Conservation (phyloP, 257 asterid genomes). For the Penstemon davidsonii region DNA sequence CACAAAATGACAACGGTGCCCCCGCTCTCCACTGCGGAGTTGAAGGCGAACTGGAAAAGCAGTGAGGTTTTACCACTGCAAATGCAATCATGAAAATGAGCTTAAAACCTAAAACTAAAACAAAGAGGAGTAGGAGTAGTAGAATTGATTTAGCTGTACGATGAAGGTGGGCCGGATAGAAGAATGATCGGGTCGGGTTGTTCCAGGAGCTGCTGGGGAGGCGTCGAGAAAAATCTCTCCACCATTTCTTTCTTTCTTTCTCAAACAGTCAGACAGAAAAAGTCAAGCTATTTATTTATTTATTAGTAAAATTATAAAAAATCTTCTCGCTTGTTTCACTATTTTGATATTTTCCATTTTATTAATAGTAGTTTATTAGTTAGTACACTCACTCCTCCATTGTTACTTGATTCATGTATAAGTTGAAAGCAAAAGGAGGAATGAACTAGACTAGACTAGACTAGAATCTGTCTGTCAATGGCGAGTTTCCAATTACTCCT, state of each 20-base stretch:
- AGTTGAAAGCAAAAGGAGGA: too few species aligned
- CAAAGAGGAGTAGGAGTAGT: too few species aligned
- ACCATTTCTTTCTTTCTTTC: slow-evolving; percentile 36
- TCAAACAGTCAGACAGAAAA: too few species aligned
- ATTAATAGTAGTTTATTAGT: too few species aligned
- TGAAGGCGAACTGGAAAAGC: slow-evolving; percentile 83
- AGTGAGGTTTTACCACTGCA: slow-evolving; percentile 89
- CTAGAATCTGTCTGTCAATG: slow-evolving; percentile 18
- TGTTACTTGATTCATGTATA: too few species aligned
- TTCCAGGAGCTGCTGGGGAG: slow-evolving; percentile 21
- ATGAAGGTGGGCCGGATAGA: slow-evolving; percentile 18
- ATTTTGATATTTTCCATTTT: too few species aligned
- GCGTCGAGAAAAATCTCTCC: slow-evolving; percentile 59
- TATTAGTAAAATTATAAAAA: too few species aligned
- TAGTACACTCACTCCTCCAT: too few species aligned
- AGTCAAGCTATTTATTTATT: too few species aligned
- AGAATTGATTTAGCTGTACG: not conserved
- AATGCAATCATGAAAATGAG: slow-evolving; percentile 6
- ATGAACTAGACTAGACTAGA: too few species aligned
- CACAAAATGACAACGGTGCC: slow-evolving; percentile 65
- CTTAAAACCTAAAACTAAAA: not conserved
- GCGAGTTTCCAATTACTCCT: slow-evolving; percentile 20
- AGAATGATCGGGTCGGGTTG: slow-evolving; percentile 29
- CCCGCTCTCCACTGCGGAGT: slow-evolving; percentile 43
- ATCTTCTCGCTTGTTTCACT: too few species aligned